These are phyloP conservation scores for Globisporangium cederbergense DNA, from an alignment of 352 stramenopile species.

Conservation along the genomic window DNA sequence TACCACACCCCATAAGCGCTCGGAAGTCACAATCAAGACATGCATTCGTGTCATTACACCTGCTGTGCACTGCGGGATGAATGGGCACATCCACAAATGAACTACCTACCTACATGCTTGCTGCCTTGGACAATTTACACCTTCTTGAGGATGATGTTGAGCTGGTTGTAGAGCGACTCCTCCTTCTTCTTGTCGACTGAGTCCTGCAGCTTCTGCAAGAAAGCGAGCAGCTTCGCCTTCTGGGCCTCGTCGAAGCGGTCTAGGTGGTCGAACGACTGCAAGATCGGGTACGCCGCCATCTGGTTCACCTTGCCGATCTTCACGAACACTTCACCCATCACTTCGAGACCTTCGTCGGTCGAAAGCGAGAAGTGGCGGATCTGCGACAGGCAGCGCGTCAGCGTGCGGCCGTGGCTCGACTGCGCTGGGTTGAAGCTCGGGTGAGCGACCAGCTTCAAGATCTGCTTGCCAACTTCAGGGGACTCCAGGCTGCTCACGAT, in stretches of 20 bases:
- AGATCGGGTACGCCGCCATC: constrained; percentile 77
- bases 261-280: constrained; percentile 80
- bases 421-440: constrained; percentile 74
- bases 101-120: background rate
- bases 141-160: constrained; percentile 86
- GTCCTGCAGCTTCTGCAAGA: constrained; percentile 66
- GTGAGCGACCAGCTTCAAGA: constrained; percentile 57
- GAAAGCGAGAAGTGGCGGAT: constrained; percentile 72
- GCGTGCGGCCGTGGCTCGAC: constrained; percentile 66
- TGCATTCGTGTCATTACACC: constrained; percentile 40
- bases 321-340: constrained; percentile 67
- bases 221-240: constrained; percentile 46
- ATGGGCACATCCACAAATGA: constrained; percentile 30
- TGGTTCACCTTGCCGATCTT: constrained; percentile 86
- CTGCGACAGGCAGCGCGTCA: constrained; percentile 63
- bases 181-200: constrained; percentile 53
- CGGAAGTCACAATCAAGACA: background rate
- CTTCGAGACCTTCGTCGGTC: constrained; percentile 70
- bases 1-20: background rate
- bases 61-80: constrained; percentile 29
- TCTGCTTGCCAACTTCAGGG: constrained; percentile 66
- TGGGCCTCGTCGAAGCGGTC: constrained; percentile 62
- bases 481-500: constrained; percentile 66
- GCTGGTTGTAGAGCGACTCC: constrained; percentile 72
- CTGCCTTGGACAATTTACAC: constrained; percentile 30